Evolutionary conservation across 257 asterid genomes (phyloP).

Genomic region (Solanum virginianum): DNA sequence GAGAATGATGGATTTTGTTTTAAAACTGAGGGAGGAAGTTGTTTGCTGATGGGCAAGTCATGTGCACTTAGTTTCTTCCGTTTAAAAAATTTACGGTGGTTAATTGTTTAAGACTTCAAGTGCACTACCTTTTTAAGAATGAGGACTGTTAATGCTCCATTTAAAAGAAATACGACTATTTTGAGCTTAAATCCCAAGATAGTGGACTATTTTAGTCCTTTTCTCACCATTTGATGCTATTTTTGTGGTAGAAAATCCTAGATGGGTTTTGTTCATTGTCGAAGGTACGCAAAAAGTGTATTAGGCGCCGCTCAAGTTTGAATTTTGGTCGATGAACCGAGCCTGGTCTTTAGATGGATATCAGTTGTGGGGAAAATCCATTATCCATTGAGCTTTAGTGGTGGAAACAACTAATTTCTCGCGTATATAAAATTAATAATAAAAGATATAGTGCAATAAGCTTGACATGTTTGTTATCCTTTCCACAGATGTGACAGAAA

Average conservation of each 20-base stretch:
- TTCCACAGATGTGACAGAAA: background rate
- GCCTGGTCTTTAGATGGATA: background rate
- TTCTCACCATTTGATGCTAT: background rate
- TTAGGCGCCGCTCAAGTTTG: background rate
- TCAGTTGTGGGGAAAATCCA: background rate
- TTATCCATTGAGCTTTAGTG: background rate
- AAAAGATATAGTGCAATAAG: background rate
- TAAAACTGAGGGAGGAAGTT: too few species aligned
- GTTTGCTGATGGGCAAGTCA: too few species aligned
- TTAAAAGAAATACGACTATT: too few species aligned
- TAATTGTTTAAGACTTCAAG: too few species aligned
- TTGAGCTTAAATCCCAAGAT: too few species aligned
- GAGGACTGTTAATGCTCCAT: too few species aligned
- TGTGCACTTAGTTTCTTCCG: too few species aligned
- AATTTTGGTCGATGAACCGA: background rate
- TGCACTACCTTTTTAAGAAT: too few species aligned
- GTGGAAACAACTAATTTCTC: background rate
- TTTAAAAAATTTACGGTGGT: too few species aligned
- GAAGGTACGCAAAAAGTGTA: background rate
- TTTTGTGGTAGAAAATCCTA: background rate
- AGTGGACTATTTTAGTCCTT: too few species aligned
- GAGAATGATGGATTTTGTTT: too few species aligned
- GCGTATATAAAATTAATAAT: background rate
- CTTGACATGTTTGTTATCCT: background rate
- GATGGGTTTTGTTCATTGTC: background rate